Evolutionary conservation across 1,284 basidiomycete species (phyloP), one percentile per base, ranked within the genome.

Genomic region (Malassezia arunalokei): DNA sequence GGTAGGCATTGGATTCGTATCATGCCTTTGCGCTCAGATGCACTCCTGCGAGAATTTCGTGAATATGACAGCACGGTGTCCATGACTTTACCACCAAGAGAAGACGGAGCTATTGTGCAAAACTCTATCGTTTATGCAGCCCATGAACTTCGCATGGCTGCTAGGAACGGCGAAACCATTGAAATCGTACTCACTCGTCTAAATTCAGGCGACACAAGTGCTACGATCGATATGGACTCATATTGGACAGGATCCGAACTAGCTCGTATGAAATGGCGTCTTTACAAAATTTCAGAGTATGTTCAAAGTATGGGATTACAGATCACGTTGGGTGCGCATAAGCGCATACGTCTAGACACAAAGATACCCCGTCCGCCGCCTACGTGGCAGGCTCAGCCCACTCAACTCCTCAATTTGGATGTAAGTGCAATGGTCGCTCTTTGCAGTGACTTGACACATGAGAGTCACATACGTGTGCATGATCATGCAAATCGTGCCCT

Each of bases 391-490:
- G 33, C 31, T 1, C 39, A 27, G 27, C 45, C 54, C 3, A 62
- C 54, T 8, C 45, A 20, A 4, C 47, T 49, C 30, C 49, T 70
- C 40, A 68, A 70, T 39, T 51, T 68, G 31, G 68, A 70, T 39
- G 58, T 66, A 27, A 67, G 66, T 6, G 62, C 60, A 9, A 56
- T 68, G 32, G 57, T 70, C 15, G 68, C 66, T 0, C 56, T 70
- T 2, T 58, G 57, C 35, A 64, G 61, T 49, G 64, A 68, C 29
- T 50, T 60, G 30, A 53, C 60, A n/a, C 62, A 64, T 50, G 49
- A 50, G 48, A 30, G 47, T 46, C 6, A 17, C 30, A 5, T 11
- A 12, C 24, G 8, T 15, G 27, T 42, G n/a, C 8, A 43, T 12
- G 12, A 6, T 8, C 51, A 53, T 42, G 12, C 32, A 1, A 53